phyloP scores from a whole-genome alignment of 2,329 filamentous ascomycete species.

The Pyrenophora teres region DNA sequence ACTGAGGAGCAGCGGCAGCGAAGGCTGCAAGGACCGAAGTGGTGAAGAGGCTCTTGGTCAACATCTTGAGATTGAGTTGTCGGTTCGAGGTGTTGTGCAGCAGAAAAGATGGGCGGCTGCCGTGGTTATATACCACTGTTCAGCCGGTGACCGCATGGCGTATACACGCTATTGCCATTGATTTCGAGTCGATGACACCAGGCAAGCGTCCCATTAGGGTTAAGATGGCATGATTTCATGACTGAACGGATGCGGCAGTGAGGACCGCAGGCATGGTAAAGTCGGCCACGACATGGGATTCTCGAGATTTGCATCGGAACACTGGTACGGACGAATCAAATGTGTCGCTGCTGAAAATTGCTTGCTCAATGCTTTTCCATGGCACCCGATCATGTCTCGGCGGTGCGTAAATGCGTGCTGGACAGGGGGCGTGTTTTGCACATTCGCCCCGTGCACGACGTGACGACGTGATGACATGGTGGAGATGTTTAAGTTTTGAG shows the following conservation, averaged over 20 bases:
- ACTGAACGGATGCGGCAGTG: slow-evolving; percentile 35
- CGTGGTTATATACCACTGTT: slow-evolving; percentile 20
- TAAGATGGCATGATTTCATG: slow-evolving; percentile 44
- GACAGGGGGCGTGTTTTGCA: slow-evolving; percentile 9
- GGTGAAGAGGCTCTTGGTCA: slow-evolving; percentile 41
- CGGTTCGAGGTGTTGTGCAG: slow-evolving; percentile 12
- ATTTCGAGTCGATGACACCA: slow-evolving; percentile 32
- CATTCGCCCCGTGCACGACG: slow-evolving; percentile 23
- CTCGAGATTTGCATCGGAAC: slow-evolving; percentile 15
- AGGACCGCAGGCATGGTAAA: slow-evolving; percentile 22
- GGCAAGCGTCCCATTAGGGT: slow-evolving; percentile 9
- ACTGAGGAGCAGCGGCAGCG: slow-evolving; percentile 47
- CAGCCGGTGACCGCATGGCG: slow-evolving; percentile 15
- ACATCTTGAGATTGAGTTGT: slow-evolving; percentile 40
- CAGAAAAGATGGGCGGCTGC: background rate
- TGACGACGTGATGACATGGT: slow-evolving; percentile 45
- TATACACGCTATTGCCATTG: slow-evolving; percentile 8
- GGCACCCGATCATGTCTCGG: slow-evolving; percentile 7
- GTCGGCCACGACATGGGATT: slow-evolving; percentile 25
- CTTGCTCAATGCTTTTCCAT: slow-evolving; percentile 6
- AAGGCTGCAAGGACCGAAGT: slow-evolving; percentile 44
- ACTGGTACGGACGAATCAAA: slow-evolving; percentile 20
- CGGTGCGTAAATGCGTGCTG: slow-evolving; percentile 26
- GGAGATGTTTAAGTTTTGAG: slow-evolving; percentile 23
- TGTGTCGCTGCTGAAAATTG: background rate